phyloP scores from a whole-genome alignment of 2,329 filamentous ascomycete genomes.

The Phaeoacremonium minimum region DNA sequence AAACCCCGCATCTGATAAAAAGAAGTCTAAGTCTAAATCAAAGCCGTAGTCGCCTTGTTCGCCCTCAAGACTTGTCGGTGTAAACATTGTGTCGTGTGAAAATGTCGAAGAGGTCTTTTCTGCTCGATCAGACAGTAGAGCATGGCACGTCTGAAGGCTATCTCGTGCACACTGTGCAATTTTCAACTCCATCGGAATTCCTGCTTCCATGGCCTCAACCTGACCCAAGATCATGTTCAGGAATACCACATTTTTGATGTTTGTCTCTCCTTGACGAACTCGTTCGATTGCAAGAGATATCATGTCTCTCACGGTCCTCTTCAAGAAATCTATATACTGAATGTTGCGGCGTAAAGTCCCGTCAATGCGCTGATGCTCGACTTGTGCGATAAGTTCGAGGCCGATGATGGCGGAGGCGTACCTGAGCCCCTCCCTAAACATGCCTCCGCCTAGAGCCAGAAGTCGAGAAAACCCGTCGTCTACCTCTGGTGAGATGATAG shows the following conservation, averaged over 20 bases:
- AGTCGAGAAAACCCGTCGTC: slow-evolving; percentile 30
- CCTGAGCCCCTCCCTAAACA: slow-evolving; percentile 34
- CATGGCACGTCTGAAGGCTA: slow-evolving; percentile 24
- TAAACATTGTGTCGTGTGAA: slow-evolving; percentile 8
- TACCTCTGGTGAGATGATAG: slow-evolving; percentile 27
- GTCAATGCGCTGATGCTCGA: slow-evolving; percentile 19
- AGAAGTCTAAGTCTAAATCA: slow-evolving; percentile 20
- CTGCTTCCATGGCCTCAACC: slow-evolving; percentile 26
- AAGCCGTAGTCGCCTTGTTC: slow-evolving; percentile 14
- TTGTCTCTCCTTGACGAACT: slow-evolving; percentile 34
- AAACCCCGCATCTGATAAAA: slow-evolving; percentile 14
- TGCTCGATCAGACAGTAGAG: slow-evolving; percentile 18
- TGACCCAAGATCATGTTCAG: slow-evolving; percentile 32
- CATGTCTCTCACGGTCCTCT: slow-evolving; percentile 21
- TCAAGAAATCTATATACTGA: slow-evolving; percentile 22
- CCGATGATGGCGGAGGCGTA: slow-evolving; percentile 24
- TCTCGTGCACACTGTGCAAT: slow-evolving; percentile 24
- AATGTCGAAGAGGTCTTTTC: slow-evolving; percentile 8
- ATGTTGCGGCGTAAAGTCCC: slow-evolving; percentile 20
- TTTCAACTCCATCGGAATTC: slow-evolving; percentile 14
- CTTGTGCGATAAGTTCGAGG: slow-evolving; percentile 29
- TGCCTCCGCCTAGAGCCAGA: slow-evolving; percentile 29
- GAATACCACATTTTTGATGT: slow-evolving; percentile 37
- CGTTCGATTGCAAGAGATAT: slow-evolving; percentile 21
- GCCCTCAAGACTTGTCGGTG: slow-evolving; percentile 12